Percentiles rank a stretch among this genome's conserved stretches.
These are phyloP conservation scores for Strombidium stylifer DNA, from an alignment of 73 alveolate genomes.

Conservation along the genomic window DNA sequence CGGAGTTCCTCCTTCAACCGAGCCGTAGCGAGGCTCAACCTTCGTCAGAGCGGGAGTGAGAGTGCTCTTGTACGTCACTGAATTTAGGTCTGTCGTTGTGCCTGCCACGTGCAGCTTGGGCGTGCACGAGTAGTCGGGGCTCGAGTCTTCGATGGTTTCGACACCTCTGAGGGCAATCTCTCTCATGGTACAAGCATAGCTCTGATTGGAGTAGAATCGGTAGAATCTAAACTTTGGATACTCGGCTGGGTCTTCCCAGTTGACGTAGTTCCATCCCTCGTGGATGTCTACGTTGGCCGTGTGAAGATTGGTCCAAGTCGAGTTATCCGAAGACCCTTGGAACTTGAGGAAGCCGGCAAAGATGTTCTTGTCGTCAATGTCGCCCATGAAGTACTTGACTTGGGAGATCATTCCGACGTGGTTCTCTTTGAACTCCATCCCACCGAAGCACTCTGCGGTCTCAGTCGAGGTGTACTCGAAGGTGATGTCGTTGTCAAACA, in stretches of 20 bases:
- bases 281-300: neutral
- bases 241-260: neutral
- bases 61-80: conserved; percentile 29
- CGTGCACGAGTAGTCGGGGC: conserved; percentile 4
- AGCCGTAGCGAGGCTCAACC: conserved; percentile 46
- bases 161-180: conserved; percentile 1
- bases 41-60: conserved; percentile 34
- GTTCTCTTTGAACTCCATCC: neutral
- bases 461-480: conserved; percentile 10
- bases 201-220: conserved; percentile 1
- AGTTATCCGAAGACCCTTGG: conserved; percentile 2
- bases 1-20: conserved; percentile 48
- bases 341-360: neutral
- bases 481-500: neutral
- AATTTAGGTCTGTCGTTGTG: too few species aligned
- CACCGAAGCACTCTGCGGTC: conserved; percentile 8
- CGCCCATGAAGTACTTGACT: conserved; percentile 30
- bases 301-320: neutral
- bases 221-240: neutral
- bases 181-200: conserved; percentile 11
- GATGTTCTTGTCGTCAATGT: neutral
- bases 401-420: conserved; percentile 16
- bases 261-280: conserved; percentile 25
- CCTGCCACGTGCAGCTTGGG: conserved; percentile 2
- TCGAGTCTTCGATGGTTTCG: neutral